phyloP scores from a whole-genome alignment of 2,329 filamentous ascomycete species.

The Cordyceps javanica region DNA sequence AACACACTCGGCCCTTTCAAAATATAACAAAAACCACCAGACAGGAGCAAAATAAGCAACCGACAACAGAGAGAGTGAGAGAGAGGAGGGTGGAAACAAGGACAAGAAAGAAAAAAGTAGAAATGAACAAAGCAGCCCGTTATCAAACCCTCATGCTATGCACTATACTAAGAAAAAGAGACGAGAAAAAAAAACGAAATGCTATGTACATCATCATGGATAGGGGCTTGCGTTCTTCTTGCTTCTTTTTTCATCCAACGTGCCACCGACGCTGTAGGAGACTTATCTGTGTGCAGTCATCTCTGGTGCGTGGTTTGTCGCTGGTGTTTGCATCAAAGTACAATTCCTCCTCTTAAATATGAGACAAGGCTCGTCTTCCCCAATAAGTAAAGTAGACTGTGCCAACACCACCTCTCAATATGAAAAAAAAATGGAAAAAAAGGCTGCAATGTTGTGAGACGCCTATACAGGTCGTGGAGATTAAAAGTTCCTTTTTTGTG shows the following conservation, averaged over 20 bases:
- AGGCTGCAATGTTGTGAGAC: neutral
- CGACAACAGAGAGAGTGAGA: neutral
- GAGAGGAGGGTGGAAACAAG: neutral
- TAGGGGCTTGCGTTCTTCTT: neutral
- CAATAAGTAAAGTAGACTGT: neutral
- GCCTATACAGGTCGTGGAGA: neutral
- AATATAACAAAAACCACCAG: too few species aligned
- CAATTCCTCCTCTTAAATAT: neutral
- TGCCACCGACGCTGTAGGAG: neutral
- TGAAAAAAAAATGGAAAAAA: neutral
- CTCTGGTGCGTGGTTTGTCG: neutral
- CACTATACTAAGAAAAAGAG: neutral
- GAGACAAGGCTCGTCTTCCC: neutral
- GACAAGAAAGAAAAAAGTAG: too few species aligned
- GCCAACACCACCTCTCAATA: neutral
- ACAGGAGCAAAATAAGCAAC: neutral
- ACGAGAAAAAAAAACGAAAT: neutral
- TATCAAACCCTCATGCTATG: conserved; percentile 3
- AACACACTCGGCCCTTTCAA: neutral
- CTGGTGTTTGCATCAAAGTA: neutral
- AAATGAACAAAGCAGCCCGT: neutral
- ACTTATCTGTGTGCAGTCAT: neutral
- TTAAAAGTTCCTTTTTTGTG: neutral
- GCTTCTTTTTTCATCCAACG: neutral
- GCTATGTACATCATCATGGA: conserved; percentile 10